phyloP scores from a whole-genome alignment of 2,329 filamentous ascomycete genomes.

The Cryoendolithus antarcticus region DNA sequence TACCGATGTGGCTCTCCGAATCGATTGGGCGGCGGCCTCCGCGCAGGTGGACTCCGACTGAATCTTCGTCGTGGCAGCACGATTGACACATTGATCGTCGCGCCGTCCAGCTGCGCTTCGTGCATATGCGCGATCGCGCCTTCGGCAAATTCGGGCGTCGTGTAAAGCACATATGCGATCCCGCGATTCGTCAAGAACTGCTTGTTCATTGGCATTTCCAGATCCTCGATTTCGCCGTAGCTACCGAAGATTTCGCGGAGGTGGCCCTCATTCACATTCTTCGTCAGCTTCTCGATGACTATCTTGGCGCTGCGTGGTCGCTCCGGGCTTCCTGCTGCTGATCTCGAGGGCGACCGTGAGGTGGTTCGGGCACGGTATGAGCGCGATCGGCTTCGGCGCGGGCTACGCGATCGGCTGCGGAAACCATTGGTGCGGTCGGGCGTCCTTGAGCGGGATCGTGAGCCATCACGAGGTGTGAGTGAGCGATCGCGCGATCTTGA shows the following conservation, averaged over 20 bases:
- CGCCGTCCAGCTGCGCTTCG: slow-evolving; percentile 84
- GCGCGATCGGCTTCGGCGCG: slow-evolving; percentile 7
- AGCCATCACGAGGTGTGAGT: slow-evolving; percentile 23
- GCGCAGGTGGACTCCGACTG: slow-evolving; percentile 63
- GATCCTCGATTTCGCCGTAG: slow-evolving; percentile 73
- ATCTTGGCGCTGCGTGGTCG: slow-evolving; percentile 46
- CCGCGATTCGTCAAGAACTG: slow-evolving; percentile 81
- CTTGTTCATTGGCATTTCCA: slow-evolving; percentile 83
- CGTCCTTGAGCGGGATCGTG: slow-evolving; percentile 21
- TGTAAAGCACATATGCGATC: slow-evolving; percentile 83
- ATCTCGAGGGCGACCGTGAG: slow-evolving; percentile 2
- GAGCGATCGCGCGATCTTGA: slow-evolving; percentile 19
- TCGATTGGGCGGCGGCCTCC: slow-evolving; percentile 45
- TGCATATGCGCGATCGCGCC: slow-evolving; percentile 93
- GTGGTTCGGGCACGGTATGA: background rate
- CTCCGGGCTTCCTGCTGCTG: slow-evolving; percentile 3
- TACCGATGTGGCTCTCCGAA: slow-evolving; percentile 30
- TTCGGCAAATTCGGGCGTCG: slow-evolving; percentile 66
- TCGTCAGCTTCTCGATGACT: slow-evolving; percentile 89
- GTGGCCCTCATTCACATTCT: slow-evolving; percentile 83
- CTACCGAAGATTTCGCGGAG: slow-evolving; percentile 82
- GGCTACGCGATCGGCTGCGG: slow-evolving; percentile 8
- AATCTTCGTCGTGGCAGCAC: slow-evolving; percentile 75
- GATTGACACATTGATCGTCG: slow-evolving; percentile 73
- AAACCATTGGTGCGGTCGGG: slow-evolving; percentile 23